Evolutionary conservation across 208 protist genomes (phyloP).

Genomic region (Naegleria fowleri): DNA sequence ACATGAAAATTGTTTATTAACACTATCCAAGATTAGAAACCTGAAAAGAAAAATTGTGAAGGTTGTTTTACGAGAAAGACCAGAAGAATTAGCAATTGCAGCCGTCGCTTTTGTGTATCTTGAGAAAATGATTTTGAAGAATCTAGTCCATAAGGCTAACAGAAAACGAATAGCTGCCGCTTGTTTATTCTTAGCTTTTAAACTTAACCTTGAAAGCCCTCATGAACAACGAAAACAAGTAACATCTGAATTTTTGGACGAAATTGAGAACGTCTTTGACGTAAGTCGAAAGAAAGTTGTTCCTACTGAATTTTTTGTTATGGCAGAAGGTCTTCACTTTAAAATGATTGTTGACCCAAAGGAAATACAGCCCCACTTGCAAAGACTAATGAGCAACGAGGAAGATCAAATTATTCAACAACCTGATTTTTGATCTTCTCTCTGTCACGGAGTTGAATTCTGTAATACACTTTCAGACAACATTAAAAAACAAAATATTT

Average conservation of each 20-base stretch:
- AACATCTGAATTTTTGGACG: background rate
- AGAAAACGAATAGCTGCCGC: conserved; percentile 35
- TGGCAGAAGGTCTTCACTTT: background rate
- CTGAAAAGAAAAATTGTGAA: conserved; percentile 35
- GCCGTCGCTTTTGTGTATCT: conserved; percentile 42
- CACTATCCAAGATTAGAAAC: conserved; percentile 37
- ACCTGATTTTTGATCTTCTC: background rate
- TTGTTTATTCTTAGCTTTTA: conserved; percentile 34
- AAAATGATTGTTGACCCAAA: background rate
- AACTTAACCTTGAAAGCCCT: background rate
- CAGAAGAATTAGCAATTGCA: conserved; percentile 26
- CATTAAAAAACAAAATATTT: background rate
- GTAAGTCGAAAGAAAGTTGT: background rate
- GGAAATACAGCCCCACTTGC: background rate
- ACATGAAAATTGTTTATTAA: conserved; percentile 26
- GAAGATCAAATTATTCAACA: background rate
- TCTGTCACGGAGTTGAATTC: background rate
- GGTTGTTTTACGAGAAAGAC: background rate
- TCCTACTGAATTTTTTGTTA: background rate
- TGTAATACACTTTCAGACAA: background rate
- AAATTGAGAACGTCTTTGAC: background rate
- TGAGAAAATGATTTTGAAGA: conserved; percentile 40
- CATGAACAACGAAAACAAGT: background rate
- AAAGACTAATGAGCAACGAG: background rate
- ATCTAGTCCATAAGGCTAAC: conserved; percentile 38